Evolutionary conservation across 192 early-diverging fungal genomes (phyloP).

Genomic region (Backusella liffmaniae): DNA sequence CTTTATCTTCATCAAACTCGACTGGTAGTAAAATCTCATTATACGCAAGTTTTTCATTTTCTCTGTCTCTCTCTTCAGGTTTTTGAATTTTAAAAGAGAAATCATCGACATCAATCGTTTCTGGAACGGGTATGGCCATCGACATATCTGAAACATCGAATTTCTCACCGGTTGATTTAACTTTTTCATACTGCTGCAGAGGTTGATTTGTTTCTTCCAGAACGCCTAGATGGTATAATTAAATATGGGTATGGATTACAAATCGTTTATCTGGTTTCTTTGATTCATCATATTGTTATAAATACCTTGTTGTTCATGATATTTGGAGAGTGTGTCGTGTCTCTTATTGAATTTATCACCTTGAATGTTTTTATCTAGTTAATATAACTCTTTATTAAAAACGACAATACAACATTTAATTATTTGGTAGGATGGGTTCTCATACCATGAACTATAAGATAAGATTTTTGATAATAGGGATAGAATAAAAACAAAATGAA

Average conservation of each 20-base stretch:
- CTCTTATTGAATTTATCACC: background rate
- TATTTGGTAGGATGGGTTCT: background rate
- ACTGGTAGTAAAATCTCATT: background rate
- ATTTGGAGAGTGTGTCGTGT: background rate
- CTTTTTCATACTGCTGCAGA: background rate
- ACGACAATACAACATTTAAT: background rate
- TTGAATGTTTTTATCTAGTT: background rate
- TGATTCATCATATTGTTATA: background rate
- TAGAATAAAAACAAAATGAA: background rate
- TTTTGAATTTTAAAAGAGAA: background rate
- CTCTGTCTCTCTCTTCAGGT: background rate
- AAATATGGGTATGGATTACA: background rate
- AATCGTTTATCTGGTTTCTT: background rate
- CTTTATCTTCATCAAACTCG: background rate
- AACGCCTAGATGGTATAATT: background rate
- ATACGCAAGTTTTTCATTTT: background rate
- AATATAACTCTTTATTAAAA: background rate
- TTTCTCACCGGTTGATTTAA: background rate
- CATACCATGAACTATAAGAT: background rate
- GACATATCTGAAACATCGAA: background rate
- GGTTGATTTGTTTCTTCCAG: background rate
- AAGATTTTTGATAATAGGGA: background rate
- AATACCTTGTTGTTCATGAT: background rate
- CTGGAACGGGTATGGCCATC: background rate
- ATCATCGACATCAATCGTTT: background rate